Evolutionary conservation across 805 yeast species (phyloP), one percentile per base, ranked within the genome.

Genomic region (Candida fluviatilis): DNA sequence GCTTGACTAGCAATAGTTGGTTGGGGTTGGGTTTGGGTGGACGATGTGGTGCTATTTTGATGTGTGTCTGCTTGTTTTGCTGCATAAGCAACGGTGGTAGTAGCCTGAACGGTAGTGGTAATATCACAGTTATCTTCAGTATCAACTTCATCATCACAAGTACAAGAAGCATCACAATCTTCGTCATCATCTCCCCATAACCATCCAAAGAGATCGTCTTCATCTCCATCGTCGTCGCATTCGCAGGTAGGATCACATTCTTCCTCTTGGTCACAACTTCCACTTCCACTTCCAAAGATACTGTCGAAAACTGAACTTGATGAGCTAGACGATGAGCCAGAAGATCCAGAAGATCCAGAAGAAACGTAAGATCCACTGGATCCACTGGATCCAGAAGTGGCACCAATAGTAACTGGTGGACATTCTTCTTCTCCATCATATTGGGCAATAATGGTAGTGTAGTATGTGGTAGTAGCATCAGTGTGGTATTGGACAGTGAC

Each of bases 41-140:
- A 18, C 14, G 37, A 16, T 16, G 39, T 8, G 15, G 24, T n/a
- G 17, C 16, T 15, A 5, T 23, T 18, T 14, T 26, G 15, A 5
- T 18, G 18, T 5, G 24, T 4, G 11, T 17, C 13, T 14, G 7
- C 15, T 21, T 30, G 21, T 30, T 6, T 37, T 35, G 27, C 32
- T 15, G n/a, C 24, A 10, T 21, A 21, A 21, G 24, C 24, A 21
- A 10, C 10, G 24, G 24, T 21, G 6, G 19, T 34, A n/a, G 43
- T 45, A 17, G 42, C 25, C 15, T 26, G n/a, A 13, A 18, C 31
- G 15, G 35, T 31, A 13, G 18, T 26, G 37, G 49, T 43, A 36
- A 44, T 42, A 28, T 38, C 46, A 41, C 50, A 45, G 34, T 47
- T 45, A n/a, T 38, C 38, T 21, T 47, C 55, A 39, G 46, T 42